Conservation (phyloP, 2,329 filamentous ascomycete species). For the Aspergillus terreus region DNA sequence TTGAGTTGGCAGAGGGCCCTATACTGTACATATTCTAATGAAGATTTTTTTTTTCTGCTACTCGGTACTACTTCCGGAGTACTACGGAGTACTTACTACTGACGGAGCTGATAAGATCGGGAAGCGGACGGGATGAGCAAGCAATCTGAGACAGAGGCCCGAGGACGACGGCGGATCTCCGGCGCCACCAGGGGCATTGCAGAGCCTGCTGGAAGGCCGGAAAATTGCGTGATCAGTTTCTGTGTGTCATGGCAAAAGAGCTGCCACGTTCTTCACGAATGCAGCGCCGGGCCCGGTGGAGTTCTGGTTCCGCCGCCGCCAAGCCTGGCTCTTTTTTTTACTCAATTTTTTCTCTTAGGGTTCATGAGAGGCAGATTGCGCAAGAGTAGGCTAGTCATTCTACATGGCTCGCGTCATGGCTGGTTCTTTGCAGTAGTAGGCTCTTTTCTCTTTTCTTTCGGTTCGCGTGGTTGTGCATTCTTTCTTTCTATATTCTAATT, state of each 20-base stretch:
- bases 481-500: too few relatives aligned
- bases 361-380: not conserved
- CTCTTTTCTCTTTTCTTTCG: not conserved
- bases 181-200: not conserved
- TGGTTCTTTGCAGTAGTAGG: not conserved
- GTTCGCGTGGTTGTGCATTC: not conserved
- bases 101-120: not conserved
- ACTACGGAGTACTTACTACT: not conserved
- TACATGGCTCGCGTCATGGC: not conserved
- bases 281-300: not conserved
- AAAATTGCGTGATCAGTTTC: conserved; percentile 27
- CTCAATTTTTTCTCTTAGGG: not conserved
- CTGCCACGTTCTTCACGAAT: not conserved
- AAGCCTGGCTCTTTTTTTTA: conserved; percentile 1
- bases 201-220: not conserved
- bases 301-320: conserved; percentile 8
- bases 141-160: not conserved
- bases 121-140: not conserved
- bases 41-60: conserved; percentile 3
- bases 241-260: conserved; percentile 20
- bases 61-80: not conserved
- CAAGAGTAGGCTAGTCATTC: not conserved
- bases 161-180: not conserved
- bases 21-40: conserved; percentile 23
- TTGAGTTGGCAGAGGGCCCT: conserved; percentile 13